phyloP scores from a whole-genome alignment of 106 monocot species.

The Apostasia shenzhenica region DNA sequence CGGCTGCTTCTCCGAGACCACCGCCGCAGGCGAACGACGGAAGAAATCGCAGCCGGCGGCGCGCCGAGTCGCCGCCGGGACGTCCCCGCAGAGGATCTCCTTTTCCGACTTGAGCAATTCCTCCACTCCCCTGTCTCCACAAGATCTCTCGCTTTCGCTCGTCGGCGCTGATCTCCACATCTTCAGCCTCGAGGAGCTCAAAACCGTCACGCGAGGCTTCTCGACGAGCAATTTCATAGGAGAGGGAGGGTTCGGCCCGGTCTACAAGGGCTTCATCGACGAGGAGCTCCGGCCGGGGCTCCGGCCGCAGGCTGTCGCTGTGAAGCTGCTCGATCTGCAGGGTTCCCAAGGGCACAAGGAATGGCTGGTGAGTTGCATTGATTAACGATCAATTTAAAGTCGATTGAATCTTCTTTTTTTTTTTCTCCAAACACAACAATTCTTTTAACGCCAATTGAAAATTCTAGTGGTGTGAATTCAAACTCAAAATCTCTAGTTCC shows the following conservation, averaged over 20 bases:
- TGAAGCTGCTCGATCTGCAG: conserved; percentile 69
- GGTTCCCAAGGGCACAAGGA: conserved; percentile 82
- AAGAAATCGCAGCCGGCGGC: not conserved
- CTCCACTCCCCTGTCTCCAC: conserved; percentile 25
- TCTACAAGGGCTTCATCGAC: conserved; percentile 70
- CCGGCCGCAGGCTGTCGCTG: conserved; percentile 56
- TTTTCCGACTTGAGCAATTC: conserved; percentile 42
- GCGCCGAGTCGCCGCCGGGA: not conserved
- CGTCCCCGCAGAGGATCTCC: conserved; percentile 26
- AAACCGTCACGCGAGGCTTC: conserved; percentile 43
- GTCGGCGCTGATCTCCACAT: conserved; percentile 51
- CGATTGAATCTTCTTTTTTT: too few relatives aligned
- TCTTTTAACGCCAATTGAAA: too few relatives aligned
- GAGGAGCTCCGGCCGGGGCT: conserved; percentile 63
- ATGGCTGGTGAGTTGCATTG: conserved; percentile 55
- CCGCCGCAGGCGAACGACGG: not conserved
- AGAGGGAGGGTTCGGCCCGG: conserved; percentile 84
- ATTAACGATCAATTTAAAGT: too few relatives aligned
- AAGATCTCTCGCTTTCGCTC: conserved; percentile 69
- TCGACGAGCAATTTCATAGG: conserved; percentile 52
- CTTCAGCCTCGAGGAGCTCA: conserved; percentile 61
- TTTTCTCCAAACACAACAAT: too few relatives aligned
- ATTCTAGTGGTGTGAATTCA: too few relatives aligned
- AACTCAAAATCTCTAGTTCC: too few relatives aligned
- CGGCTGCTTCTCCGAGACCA: not conserved